These are phyloP conservation scores for Microglena sp. DNA, from an alignment of 139 green algal genomes.

Conservation along the genomic window DNA sequence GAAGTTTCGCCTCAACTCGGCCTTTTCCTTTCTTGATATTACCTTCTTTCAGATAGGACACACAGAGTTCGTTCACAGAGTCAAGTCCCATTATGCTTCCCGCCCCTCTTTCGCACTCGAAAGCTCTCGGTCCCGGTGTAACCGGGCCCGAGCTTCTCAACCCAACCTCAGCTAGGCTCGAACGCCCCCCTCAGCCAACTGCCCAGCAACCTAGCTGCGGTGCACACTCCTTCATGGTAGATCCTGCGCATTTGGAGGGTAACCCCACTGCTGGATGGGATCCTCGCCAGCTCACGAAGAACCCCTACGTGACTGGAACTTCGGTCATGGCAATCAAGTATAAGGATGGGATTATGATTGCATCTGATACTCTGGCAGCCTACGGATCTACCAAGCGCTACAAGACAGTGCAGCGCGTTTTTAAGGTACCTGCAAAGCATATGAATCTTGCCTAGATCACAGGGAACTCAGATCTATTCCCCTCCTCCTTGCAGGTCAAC, in stretches of 20 bases:
- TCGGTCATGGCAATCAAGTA: slow-evolving; percentile 91
- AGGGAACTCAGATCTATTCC: too few species aligned
- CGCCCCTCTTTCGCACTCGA: slow-evolving; percentile 41
- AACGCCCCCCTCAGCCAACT: slow-evolving; percentile 19
- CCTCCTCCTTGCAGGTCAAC: slow-evolving; percentile 46
- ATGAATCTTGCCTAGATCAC: too few species aligned
- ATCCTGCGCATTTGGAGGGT: slow-evolving; percentile 31
- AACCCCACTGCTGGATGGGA: not conserved
- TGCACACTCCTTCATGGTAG: slow-evolving; percentile 56
- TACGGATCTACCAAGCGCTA: slow-evolving; percentile 98
- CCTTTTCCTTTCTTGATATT: too few species aligned
- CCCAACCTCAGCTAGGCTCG: slow-evolving; percentile 32
- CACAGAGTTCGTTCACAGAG: too few species aligned
- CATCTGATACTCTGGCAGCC: slow-evolving; percentile 81
- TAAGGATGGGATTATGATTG: slow-evolving; percentile 90
- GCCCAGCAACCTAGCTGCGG: slow-evolving; percentile 45
- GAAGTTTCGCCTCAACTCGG: too few species aligned
- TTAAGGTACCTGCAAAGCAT: slow-evolving; percentile 22
- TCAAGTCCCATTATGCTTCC: slow-evolving; percentile 48
- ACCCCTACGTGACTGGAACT: slow-evolving; percentile 91
- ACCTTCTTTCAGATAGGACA: too few species aligned
- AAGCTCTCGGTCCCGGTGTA: slow-evolving; percentile 64
- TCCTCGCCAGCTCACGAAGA: slow-evolving; percentile 50
- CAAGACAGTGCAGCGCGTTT: slow-evolving; percentile 83
- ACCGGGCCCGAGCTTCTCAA: slow-evolving; percentile 52